Base-by-base conservation (phyloP, 176 grass and related monocot genomes). In the Themeda triandra region DNA sequence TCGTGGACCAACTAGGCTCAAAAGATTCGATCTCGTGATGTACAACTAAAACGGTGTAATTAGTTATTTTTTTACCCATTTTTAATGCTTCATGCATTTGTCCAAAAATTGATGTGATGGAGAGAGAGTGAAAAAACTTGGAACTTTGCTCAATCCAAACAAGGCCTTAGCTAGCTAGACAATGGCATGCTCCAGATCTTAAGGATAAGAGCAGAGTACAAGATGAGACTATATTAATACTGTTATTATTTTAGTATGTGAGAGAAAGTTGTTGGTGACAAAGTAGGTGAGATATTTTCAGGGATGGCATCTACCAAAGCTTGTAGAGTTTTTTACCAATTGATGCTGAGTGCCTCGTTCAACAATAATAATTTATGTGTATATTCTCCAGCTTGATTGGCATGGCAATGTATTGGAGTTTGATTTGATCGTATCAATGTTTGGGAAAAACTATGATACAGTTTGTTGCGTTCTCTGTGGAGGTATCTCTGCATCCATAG, bases 261-360 rank as follows among this genome's bases (percentile, higher is more conserved):
- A 40, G 35, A 37, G 33, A 35, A 37, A 6, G 23, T 28, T 78
- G 74, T 59, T 60, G 83, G 83, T 70, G 49, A 41, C 25, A 78
- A 70, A 70, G 63, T 30, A 70, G 74, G 42, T 60, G 73, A 68
- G 82, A 85, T 85, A 85, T 69, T 85, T 85, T 78, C 25, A 32
- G 46, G 45, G 73, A 23, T 58, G 63, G 73, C 63, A 69, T 67
- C 78, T 25, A 51, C 29, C 2, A 49, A 69, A n/a, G 8, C 23
- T 48, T 48, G 45, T 48, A 48, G 14, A 48, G 45, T 69, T 80
- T 30, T 62, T 62, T 37, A 60, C 67, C 51, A 73, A 60, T 82
- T 35, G 36, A 39, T 63, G 33, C 51, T 18, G 41, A 59, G 73
- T 37, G 36, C 46, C 33, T 69, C 41, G 44, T 85, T 59, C 45